Conservation (phyloP, 805 yeast genomes). For the Kregervanrija pseudodelftensis region DNA sequence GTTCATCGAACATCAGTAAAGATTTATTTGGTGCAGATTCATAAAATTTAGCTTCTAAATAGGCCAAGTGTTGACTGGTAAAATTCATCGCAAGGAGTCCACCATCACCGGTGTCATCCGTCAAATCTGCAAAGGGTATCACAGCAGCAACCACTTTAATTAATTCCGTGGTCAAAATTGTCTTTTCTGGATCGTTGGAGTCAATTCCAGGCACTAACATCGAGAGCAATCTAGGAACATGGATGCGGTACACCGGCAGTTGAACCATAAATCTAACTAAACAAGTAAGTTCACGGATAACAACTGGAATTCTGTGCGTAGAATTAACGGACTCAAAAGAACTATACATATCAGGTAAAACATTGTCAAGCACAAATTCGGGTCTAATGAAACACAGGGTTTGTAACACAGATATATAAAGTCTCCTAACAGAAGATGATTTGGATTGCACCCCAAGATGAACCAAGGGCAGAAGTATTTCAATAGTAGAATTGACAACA, state of each 20-base stretch:
- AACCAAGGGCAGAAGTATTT: constrained; percentile 47
- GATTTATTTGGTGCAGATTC: constrained; percentile 20
- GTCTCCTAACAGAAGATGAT: constrained; percentile 43
- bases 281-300: constrained; percentile 60
- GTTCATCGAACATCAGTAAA: constrained; percentile 14
- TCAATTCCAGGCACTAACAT: constrained; percentile 78
- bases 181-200: constrained; percentile 73
- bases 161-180: constrained; percentile 59
- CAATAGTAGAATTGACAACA: constrained; percentile 16
- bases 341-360: constrained; percentile 69
- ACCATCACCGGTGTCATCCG: constrained; percentile 35
- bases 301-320: constrained; percentile 71
- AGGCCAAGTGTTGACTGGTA: constrained; percentile 56
- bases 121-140: constrained; percentile 63
- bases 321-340: constrained; percentile 60
- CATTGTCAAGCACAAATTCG: constrained; percentile 40
- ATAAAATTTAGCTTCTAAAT: constrained; percentile 39
- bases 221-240: constrained; percentile 65
- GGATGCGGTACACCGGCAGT: constrained; percentile 63
- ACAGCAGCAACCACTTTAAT: constrained; percentile 65
- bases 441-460: constrained; percentile 77
- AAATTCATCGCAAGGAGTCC: constrained; percentile 42
- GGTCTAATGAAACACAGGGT: constrained; percentile 62
- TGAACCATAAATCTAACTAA: constrained; percentile 60
- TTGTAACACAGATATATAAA: constrained; percentile 52